These are phyloP conservation scores for Venturia oleaginea DNA, from an alignment of 2,329 filamentous ascomycete genomes.

Conservation along the genomic window DNA sequence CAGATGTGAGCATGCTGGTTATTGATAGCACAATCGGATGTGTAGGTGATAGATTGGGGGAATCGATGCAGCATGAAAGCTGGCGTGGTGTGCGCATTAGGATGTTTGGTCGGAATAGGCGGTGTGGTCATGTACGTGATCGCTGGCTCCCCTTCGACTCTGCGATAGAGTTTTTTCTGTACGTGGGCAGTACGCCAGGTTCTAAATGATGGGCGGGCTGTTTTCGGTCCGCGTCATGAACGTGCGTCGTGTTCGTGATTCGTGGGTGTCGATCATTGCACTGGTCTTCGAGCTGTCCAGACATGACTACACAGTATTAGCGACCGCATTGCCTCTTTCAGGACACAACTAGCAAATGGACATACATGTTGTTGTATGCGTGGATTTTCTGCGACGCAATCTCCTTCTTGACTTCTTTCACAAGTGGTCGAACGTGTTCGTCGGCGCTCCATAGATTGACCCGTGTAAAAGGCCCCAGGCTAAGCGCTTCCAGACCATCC, in stretches of 20 bases:
- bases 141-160: neutral
- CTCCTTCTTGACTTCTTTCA: slow-evolving; percentile 55
- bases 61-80: neutral
- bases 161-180: neutral
- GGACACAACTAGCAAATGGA: slow-evolving; percentile 19
- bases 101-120: neutral
- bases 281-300: slow-evolving; percentile 15
- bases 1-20: neutral
- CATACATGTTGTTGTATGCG: slow-evolving; percentile 71
- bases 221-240: neutral
- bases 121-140: neutral
- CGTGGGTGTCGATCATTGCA: slow-evolving; percentile 13
- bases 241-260: slow-evolving; percentile 1
- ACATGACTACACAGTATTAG: slow-evolving; percentile 14
- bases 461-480: slow-evolving; percentile 62
- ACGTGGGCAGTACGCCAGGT: neutral
- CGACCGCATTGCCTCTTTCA: neutral
- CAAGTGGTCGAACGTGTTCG: slow-evolving; percentile 53
- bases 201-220: neutral
- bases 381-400: slow-evolving; percentile 59
- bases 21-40: neutral
- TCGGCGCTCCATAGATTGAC: slow-evolving; percentile 50
- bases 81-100: neutral
- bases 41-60: neutral
- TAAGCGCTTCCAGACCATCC: slow-evolving; percentile 63